These are phyloP conservation scores for Neonectria neomacrospora DNA, from an alignment of 2,329 filamentous ascomycete species.

Conservation along the genomic window DNA sequence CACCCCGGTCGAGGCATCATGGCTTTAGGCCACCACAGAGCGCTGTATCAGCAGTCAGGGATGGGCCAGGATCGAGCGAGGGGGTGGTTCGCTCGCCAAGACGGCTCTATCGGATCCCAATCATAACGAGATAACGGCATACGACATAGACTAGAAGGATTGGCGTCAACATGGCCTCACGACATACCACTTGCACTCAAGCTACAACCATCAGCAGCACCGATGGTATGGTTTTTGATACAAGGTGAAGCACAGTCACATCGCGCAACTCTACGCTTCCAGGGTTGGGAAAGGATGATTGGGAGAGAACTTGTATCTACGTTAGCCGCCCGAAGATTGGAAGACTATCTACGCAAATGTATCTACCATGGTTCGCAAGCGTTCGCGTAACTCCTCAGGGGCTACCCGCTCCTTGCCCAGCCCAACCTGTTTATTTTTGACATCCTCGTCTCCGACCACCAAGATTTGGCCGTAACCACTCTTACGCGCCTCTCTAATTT, in stretches of 20 bases:
- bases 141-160: slow-evolving; percentile 1
- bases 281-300: slow-evolving; percentile 10
- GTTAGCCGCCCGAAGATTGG: slow-evolving; percentile 17
- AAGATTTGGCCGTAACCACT: slow-evolving; percentile 80
- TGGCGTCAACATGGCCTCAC: slow-evolving; percentile 9
- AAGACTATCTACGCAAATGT: slow-evolving; percentile 56
- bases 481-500: slow-evolving; percentile 76
- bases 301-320: slow-evolving; percentile 26
- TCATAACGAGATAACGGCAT: neutral
- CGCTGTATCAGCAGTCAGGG: slow-evolving; percentile 36
- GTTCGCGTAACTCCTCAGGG: slow-evolving; percentile 57
- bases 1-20: slow-evolving; percentile 13
- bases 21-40: slow-evolving; percentile 24
- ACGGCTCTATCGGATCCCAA: neutral
- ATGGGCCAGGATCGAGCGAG: slow-evolving; percentile 28
- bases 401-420: slow-evolving; percentile 55
- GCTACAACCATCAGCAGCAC: slow-evolving; percentile 1
- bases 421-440: slow-evolving; percentile 66
- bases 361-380: slow-evolving; percentile 59
- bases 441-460: slow-evolving; percentile 75
- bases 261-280: slow-evolving; percentile 20
- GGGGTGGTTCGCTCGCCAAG: slow-evolving; percentile 23
- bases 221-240: neutral
- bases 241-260: slow-evolving; percentile 9
- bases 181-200: slow-evolving; percentile 5